phyloP scores from a whole-genome alignment of 179 eudicot genomes.

The Camellia oleifera region DNA sequence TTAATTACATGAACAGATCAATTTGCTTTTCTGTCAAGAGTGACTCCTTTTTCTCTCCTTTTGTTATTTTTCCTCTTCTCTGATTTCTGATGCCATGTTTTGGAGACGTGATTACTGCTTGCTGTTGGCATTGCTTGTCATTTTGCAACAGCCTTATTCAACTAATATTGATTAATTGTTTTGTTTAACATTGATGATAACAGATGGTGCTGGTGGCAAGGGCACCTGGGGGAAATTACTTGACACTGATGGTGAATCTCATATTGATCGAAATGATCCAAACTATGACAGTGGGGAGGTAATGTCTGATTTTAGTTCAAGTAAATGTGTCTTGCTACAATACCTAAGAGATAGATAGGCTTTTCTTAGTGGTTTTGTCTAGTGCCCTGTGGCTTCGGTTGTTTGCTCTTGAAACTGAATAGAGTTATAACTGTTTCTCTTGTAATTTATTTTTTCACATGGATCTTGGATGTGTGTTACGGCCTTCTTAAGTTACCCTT shows the following conservation, averaged over 20 bases:
- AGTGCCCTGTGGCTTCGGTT: not conserved
- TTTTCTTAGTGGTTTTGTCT: not conserved
- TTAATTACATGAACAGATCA: too few species aligned
- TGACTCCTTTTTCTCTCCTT: not conserved
- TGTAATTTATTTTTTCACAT: not conserved
- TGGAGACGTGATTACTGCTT: not conserved
- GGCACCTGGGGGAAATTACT: constrained; percentile 95
- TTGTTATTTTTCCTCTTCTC: not conserved
- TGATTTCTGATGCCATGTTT: not conserved
- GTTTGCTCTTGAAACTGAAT: not conserved
- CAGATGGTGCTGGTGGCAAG: constrained; percentile 97
- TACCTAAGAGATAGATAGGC: not conserved
- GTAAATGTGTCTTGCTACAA: not conserved
- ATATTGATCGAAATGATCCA: constrained; percentile 85
- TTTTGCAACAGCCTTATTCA: not conserved
- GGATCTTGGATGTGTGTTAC: not conserved
- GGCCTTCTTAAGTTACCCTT: not conserved
- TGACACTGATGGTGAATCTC: constrained; percentile 71
- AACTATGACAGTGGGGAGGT: constrained; percentile 98
- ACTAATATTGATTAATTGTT: not conserved
- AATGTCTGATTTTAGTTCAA: constrained; percentile 17
- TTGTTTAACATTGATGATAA: constrained; percentile 9
- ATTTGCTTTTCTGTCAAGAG: too few species aligned
- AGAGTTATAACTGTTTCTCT: constrained; percentile 5
- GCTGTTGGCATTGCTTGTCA: not conserved